phyloP scores from a whole-genome alignment of 2,329 filamentous ascomycete species.

The Paraphoma chrysanthemicola region DNA sequence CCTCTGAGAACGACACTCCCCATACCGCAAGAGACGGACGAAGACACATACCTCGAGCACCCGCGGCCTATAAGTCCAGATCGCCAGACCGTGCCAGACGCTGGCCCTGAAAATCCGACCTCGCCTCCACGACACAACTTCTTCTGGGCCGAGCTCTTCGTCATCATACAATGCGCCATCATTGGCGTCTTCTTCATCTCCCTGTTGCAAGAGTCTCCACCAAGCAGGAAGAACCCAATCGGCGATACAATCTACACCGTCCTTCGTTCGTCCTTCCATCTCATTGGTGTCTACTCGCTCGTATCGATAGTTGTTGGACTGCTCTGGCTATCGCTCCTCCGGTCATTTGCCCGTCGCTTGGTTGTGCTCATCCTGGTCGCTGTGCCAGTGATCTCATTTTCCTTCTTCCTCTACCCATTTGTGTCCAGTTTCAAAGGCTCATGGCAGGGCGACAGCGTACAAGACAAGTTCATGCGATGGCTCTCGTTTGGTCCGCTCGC shows the following conservation, averaged over 20 bases:
- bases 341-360: conserved; percentile 86
- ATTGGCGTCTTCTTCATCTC: conserved; percentile 89
- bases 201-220: conserved; percentile 83
- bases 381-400: conserved; percentile 84
- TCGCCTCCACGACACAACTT: conserved; percentile 71
- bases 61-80: conserved; percentile 56
- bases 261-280: conserved; percentile 83
- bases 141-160: conserved; percentile 90
- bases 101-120: conserved; percentile 59
- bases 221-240: conserved; percentile 71
- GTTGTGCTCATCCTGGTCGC: conserved; percentile 82
- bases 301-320: conserved; percentile 88
- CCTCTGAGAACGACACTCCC: conserved; percentile 49
- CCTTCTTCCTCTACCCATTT: conserved; percentile 90
- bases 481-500: conserved; percentile 77
- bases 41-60: conserved; percentile 55
- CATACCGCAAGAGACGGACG: conserved; percentile 60
- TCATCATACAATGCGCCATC: conserved; percentile 83
- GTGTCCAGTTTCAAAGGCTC: conserved; percentile 84
- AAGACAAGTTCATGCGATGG: conserved; percentile 90
- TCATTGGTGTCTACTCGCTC: conserved; percentile 88
- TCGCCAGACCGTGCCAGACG: conserved; percentile 62
- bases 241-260: conserved; percentile 96
- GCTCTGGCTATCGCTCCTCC: conserved; percentile 86
- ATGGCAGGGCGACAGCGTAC: conserved; percentile 76